phyloP scores from a whole-genome alignment of 495 filamentous ascomycete species.

The Rusavskia elegans region DNA sequence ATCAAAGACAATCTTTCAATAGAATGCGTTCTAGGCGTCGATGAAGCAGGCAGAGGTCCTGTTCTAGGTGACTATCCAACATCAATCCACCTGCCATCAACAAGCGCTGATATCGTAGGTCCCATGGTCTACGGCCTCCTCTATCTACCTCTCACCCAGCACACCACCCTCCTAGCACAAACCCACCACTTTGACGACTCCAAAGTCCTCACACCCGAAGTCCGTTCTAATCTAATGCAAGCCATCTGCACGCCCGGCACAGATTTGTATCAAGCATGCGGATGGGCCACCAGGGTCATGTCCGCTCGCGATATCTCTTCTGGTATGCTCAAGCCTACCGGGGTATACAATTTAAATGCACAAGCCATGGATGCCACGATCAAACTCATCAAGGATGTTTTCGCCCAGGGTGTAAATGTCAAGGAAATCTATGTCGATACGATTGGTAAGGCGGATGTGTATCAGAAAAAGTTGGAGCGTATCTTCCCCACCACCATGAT shows the following conservation, averaged over 20 bases:
- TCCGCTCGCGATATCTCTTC: constrained; percentile 73
- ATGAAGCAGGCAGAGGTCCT: constrained; percentile 90
- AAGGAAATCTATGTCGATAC: constrained; percentile 91
- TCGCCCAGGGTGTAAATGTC: constrained; percentile 61
- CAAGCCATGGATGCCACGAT: constrained; percentile 93
- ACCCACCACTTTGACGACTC: constrained; percentile 84
- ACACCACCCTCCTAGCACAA: constrained; percentile 53
- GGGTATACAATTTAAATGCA: constrained; percentile 85
- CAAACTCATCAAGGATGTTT: constrained; percentile 60
- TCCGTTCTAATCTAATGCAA: constrained; percentile 62
- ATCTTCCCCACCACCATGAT: constrained; percentile 68
- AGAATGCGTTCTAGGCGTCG: constrained; percentile 65
- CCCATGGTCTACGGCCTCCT: constrained; percentile 95
- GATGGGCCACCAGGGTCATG: constrained; percentile 67
- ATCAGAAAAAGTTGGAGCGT: constrained; percentile 70
- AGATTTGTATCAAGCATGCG: constrained; percentile 54
- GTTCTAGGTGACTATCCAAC: constrained; percentile 65
- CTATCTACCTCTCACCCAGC: constrained; percentile 56
- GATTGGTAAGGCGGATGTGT: constrained; percentile 62
- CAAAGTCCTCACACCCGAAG: constrained; percentile 62
- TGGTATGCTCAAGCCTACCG: constrained; percentile 56
- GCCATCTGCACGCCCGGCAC: constrained; percentile 47
- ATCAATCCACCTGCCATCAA: too few species aligned
- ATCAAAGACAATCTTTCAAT: constrained; percentile 25
- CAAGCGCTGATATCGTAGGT: constrained; percentile 19